Evolutionary conservation across 768 basidiomycete species (phyloP), one percentile per base, ranked within the genome.

Genomic region (Kwoniella europaea): DNA sequence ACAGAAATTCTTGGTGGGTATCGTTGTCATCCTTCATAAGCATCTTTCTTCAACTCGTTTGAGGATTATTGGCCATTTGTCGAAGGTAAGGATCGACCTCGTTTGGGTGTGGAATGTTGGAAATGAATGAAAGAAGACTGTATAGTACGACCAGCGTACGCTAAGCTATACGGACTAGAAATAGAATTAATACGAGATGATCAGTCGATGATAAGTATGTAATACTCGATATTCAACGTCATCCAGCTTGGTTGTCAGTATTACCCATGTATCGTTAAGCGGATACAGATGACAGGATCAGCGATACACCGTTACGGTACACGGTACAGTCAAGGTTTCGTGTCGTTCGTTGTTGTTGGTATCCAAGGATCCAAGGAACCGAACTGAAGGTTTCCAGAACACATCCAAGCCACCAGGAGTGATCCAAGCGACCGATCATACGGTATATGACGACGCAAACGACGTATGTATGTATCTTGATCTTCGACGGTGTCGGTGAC

Each of bases 1-100:
- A 70, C 75, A 76, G 42, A 42, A 43, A 20, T 43, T n/a, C 15
- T 43, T 16, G 16, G 20, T 15, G 0, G 16, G 16, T 6, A 43
- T 15, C 15, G 10, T 61, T 61, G 59, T 13, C 59, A 61, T 61
- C 27, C 22, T 61, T 61, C 59, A 16, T 16, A n/a, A 29, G 2
- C 4, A 59, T 29, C 15, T 16, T 24, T 29, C 12, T 56, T 7
- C 24, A 5, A n/a, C n/a, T 27, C 4, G 24, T 59, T 27, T 41
- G 35, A 22, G n/a, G 15, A 2, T 59, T 22, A n/a, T 56, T n/a
- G 18, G n/a, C 55, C 3, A 41, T 41, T 59, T 15, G 29, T 13
- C 15, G 18, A n/a, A 18, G 24, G 24, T n/a, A 15, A 50, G 46
- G 46, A 50, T 50, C 46, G 16, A 50, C 46, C 46, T 50, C 46